Evolutionary conservation across 768 basidiomycete genomes (phyloP), one percentile per base, ranked within the genome.

Genomic region (Hygrophorus pudorinus): DNA sequence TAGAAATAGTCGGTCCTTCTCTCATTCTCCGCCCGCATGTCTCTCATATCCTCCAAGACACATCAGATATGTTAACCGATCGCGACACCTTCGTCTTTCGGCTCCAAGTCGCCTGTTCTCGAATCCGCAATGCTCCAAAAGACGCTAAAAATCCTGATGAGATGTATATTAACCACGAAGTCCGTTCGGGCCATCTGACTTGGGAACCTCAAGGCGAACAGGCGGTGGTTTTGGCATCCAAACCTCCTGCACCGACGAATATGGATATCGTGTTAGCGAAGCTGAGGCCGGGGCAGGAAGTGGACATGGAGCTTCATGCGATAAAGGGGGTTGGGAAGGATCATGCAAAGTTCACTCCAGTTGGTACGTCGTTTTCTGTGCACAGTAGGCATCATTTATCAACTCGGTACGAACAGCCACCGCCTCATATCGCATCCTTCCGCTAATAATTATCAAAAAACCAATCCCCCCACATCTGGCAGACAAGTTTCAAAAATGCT

Each of bases 301-400:
- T 99, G 32, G 74, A 87, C 33, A 76, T 88, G 66, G 85, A 91
- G 55, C 55, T 93, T 45, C 92, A 98, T 56, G 93, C 91, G 16
- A 68, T 92, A 48, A 98, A 98, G 56, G 87, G 90, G 11, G 78
- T 88, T 12, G 92, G 92, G 12, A 87, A 87, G 55, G 90, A 93
- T 49, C 94, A 99, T 55, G 92, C 96, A 37, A 99, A 99, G 59
- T 99, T 88, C 60, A 88, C 79, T 46, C 92, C 96, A 24, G 96
- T 98, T 41, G 90, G 92, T 87, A 53, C 45, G 76, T 65, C 4
- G 3, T 36, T 36, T 5, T 34, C 7, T 3, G 13, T 32, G 8
- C n/a, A 27, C 37, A 11, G 13, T 29, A 10, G 12, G 5, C 24
- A 16, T 35, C 20, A 2, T 2, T 30, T 10, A 5, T 18, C 38